A percentile compares a stretch with the other conserved stretches of the same genome.
Conservation (phyloP, 345 rosid genomes). For the Limnanthes douglasii region DNA sequence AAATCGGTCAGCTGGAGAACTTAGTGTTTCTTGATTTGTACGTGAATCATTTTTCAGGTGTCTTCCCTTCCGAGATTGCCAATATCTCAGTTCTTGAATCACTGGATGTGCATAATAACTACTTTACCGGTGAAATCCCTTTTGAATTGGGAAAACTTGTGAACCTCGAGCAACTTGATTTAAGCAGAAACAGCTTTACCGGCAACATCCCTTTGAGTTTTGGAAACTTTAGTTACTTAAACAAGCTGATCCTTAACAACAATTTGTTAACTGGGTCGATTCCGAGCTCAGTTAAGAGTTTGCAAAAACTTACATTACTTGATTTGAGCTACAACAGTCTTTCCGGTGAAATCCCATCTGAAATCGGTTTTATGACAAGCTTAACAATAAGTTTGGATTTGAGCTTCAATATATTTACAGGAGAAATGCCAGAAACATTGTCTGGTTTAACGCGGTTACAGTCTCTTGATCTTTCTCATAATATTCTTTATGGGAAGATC, state of each 20-base stretch:
- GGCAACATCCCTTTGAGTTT: constrained; percentile 66
- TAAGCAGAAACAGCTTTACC: constrained; percentile 76
- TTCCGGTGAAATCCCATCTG: constrained; percentile 54
- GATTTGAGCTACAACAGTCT: constrained; percentile 79
- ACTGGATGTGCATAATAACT: constrained; percentile 78
- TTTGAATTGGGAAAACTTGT: constrained; percentile 73
- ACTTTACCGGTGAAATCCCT: constrained; percentile 70
- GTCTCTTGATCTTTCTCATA: constrained; percentile 75
- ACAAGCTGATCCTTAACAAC: constrained; percentile 88
- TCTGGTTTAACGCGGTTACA: constrained; percentile 70
- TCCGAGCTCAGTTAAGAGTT: constrained; percentile 40
- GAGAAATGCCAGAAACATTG: constrained; percentile 55
- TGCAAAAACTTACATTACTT: constrained; percentile 73
- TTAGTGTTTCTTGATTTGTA: constrained; percentile 83
- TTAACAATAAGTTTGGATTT: constrained; percentile 71
- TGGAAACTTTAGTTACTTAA: constrained; percentile 78
- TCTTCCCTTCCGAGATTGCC: constrained; percentile 55
- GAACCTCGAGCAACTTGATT: constrained; percentile 92
- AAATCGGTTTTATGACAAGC: constrained; percentile 65
- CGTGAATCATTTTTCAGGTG: constrained; percentile 78
- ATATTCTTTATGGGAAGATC: constrained; percentile 44
- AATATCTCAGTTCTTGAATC: constrained; percentile 76
- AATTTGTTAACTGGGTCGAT: constrained; percentile 62
- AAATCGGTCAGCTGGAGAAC: constrained; percentile 81
- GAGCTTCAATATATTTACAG: constrained; percentile 54